Evolutionary conservation across 805 yeast species (phyloP), one percentile per base, ranked within the genome.

Genomic region (Candida chilensis): DNA sequence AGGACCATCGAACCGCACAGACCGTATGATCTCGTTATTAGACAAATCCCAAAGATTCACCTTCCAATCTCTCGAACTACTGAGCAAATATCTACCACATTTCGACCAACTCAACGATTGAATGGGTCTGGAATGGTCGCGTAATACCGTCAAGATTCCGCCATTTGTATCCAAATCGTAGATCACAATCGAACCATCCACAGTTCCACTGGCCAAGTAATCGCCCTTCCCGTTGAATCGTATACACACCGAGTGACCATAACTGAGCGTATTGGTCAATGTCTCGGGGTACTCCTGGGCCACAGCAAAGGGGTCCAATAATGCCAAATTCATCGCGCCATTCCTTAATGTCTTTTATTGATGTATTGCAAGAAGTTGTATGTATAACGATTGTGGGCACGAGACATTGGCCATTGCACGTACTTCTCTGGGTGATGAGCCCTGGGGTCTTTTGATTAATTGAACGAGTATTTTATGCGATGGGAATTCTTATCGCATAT

Each of bases 271-370:
- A 36, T 76, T 76, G 2, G 81, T 70, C n/a, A 85, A 67, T 2
- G 79, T 69, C 37, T 88, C 95, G 0, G 97, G 97, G 44, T 72
- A 88, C 47, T 88, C 97, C 45, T 85, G 86, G 14, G 94, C 79
- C 15, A 90, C 87, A 2, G 90, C 75, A 51, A 86, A 85, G 3
- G 96, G 96, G 52, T 88, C 97, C 39, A 84, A 72, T 16, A 90
- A 64, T 7, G 92, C 66, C 20, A 87, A 60, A 51, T 88, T 88
- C 92, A 84, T 84, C 5, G 18, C 12, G n/a, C n/a, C n/a, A n/a
- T n/a, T n/a, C n/a, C n/a, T n/a, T n/a, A n/a, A n/a, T n/a, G n/a
- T n/a, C n/a, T n/a, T n/a, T n/a, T n/a, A n/a, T n/a, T n/a, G n/a
- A n/a, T n/a, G n/a, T n/a, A n/a, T n/a, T n/a, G n/a, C n/a, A n/a